Evolutionary conservation across 805 yeast genomes (phyloP), one percentile per base, ranked within the genome.

Genomic region (Lachancea meyersii): DNA sequence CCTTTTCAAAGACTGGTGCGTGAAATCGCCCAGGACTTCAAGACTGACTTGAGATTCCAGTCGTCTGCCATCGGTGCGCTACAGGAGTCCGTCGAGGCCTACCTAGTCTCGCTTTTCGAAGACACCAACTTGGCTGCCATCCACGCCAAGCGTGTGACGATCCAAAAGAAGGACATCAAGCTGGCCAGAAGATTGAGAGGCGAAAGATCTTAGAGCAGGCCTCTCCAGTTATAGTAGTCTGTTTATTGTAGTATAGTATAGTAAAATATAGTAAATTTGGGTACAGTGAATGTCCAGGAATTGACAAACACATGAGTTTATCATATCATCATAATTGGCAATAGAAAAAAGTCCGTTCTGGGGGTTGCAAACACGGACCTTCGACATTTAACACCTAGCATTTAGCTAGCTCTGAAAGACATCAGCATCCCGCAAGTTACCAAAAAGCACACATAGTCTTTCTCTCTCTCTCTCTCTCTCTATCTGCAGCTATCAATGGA

Each of bases 31-130:
- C 91, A 84, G 70, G 96, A 88, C 67, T 84, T 85, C 79, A 84
- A 82, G 75, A 80, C 91, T 56, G 94, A 84, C 65, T 78, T 88
- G 69, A 82, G 96, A 77, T 91, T 93, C 82, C 97, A 91, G 70
- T 85, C 96, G 46, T 85, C 95, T 54, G 97, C 97, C 54, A 84
- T 91, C 55, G 89, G 95, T 73, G 98, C 98, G 55, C 76, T 91
- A 61, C 98, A 91, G 72, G 98, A 93, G 74, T 89, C 97, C 51
- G 96, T 91, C 49, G 98, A 91, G 77, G 97, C 97, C 62, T 93
- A 88, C 79, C 76, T 93, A 60, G 96, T 91, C 43, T 86, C 96
- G 47, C 72, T 91, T 63, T 93, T 91, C 58, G 97, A 91, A 76
- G 97, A 93, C 71, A 93, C 97, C 53, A 91, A 89, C 77, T 79